phyloP scores from a whole-genome alignment of 1,284 basidiomycete species.

The Abortiporus biennis region DNA sequence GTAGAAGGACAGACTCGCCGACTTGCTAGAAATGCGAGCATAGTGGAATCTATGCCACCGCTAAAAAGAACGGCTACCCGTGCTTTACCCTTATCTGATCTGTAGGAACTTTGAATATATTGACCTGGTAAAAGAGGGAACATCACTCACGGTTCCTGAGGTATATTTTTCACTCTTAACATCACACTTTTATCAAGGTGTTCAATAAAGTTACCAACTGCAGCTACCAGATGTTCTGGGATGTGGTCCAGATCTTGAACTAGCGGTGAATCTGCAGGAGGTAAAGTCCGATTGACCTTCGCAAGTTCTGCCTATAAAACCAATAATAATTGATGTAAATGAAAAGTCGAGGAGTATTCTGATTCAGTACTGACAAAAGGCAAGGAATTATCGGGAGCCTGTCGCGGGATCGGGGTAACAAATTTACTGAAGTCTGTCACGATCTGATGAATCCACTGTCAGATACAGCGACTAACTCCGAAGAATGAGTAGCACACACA shows the following conservation, averaged over 20 bases:
- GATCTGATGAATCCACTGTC: no score
- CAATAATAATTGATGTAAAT: no score
- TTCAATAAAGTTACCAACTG: conserved; percentile 46
- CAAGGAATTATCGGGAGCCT: not conserved
- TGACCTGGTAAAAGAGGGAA: not conserved
- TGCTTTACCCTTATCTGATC: conserved; percentile 31
- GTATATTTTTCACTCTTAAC: conserved; percentile 55
- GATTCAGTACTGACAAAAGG: not conserved
- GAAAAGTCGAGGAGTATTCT: not conserved
- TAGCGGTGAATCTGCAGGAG: conserved; percentile 30
- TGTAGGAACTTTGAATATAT: conserved; percentile 4
- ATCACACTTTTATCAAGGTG: conserved; percentile 56
- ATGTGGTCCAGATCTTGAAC: conserved; percentile 23
- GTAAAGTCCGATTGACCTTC: conserved; percentile 42
- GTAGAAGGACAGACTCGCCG: conserved; percentile 34
- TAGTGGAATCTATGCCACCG: conserved; percentile 91
- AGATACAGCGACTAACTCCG: no score
- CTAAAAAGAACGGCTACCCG: conserved; percentile 89
- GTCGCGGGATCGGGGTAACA: not conserved
- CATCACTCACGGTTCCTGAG: conserved; percentile 30
- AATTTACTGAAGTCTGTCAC: not conserved
- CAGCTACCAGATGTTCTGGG: conserved; percentile 35
- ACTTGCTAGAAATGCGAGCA: conserved; percentile 78
- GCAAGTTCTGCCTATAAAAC: conserved; percentile 37
- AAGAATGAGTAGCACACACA: conserved; percentile 1